These are phyloP conservation scores for Ochetophila trinervis DNA, from an alignment of 306 rosid species.

Conservation along the genomic window DNA sequence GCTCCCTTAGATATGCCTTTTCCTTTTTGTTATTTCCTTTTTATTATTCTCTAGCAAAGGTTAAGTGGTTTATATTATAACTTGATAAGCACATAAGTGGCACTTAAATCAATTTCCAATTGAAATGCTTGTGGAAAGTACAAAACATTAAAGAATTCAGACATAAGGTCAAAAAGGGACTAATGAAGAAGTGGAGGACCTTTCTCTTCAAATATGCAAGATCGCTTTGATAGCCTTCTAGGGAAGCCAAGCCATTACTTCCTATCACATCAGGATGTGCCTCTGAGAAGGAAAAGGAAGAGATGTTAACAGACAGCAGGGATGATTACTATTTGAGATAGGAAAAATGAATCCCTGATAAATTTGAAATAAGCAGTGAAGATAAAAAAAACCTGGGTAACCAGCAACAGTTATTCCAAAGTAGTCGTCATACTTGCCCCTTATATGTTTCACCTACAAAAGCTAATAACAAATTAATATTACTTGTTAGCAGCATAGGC, in stretches of 20 bases:
- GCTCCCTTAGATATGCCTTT: not conserved
- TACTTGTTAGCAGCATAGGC: too few relatives aligned
- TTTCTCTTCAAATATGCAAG: constrained; percentile 82
- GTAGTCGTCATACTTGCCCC: constrained; percentile 75
- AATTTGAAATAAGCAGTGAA: constrained; percentile 1
- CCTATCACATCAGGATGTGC: constrained; percentile 88
- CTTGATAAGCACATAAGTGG: too few relatives aligned
- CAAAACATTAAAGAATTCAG: not conserved
- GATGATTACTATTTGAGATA: not conserved
- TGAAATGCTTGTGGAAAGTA: not conserved
- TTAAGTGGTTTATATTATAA: not conserved
- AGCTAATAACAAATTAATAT: not conserved
- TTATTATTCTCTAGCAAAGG: not conserved
- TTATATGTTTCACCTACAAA: constrained; percentile 74
- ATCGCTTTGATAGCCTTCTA: constrained; percentile 71
- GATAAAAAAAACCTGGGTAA: constrained; percentile 73
- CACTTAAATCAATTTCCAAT: not conserved
- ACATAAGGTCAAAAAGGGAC: not conserved
- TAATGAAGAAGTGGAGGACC: constrained; percentile 36
- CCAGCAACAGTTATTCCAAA: constrained; percentile 96
- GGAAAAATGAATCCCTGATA: not conserved
- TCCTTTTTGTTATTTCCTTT: not conserved
- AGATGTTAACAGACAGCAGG: constrained; percentile 13
- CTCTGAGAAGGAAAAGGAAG: constrained; percentile 44
- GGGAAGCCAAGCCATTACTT: constrained; percentile 65